phyloP scores from a whole-genome alignment of 2,329 filamentous ascomycete genomes.

The Hirsutella minnesotensis region DNA sequence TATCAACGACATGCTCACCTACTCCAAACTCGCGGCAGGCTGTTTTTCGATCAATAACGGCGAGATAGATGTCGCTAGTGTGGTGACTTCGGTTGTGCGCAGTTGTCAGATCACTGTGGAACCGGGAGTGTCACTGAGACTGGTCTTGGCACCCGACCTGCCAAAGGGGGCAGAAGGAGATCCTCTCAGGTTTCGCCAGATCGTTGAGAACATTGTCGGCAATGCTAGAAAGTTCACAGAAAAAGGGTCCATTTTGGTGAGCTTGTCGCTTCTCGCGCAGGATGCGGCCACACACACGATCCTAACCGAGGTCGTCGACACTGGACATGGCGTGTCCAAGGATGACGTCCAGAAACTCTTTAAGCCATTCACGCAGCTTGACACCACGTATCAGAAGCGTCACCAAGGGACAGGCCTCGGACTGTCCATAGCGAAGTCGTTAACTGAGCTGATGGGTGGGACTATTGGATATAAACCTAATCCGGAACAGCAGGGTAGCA shows the following conservation, averaged over 20 bases:
- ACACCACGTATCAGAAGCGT: constrained; percentile 37
- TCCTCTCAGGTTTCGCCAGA: constrained; percentile 46
- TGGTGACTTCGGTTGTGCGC: constrained; percentile 36
- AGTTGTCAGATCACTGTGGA: constrained; percentile 34
- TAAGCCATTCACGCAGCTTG: constrained; percentile 43
- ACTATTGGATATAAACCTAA: constrained; percentile 28
- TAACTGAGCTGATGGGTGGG: constrained; percentile 45
- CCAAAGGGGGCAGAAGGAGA: constrained; percentile 42
- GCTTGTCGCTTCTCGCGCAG: constrained; percentile 25
- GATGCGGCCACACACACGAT: constrained; percentile 31
- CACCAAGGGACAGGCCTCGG: too few species aligned
- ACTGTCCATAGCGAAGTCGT: constrained; percentile 45
- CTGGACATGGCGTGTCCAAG: constrained; percentile 40
- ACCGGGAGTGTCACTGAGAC: constrained; percentile 32
- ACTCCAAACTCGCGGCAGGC: constrained; percentile 50
- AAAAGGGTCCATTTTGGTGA: constrained; percentile 35
- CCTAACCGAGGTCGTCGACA: too few species aligned
- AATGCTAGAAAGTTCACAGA: constrained; percentile 54
- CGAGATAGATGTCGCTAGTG: constrained; percentile 32
- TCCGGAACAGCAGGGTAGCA: constrained; percentile 30
- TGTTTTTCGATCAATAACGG: constrained; percentile 44
- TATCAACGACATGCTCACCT: too few species aligned
- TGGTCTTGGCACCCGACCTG: constrained; percentile 30
- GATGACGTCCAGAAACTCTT: constrained; percentile 35
- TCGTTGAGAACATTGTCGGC: constrained; percentile 48